Evolutionary conservation across 768 basidiomycete genomes (phyloP).

Genomic region (Pholiota conissans): DNA sequence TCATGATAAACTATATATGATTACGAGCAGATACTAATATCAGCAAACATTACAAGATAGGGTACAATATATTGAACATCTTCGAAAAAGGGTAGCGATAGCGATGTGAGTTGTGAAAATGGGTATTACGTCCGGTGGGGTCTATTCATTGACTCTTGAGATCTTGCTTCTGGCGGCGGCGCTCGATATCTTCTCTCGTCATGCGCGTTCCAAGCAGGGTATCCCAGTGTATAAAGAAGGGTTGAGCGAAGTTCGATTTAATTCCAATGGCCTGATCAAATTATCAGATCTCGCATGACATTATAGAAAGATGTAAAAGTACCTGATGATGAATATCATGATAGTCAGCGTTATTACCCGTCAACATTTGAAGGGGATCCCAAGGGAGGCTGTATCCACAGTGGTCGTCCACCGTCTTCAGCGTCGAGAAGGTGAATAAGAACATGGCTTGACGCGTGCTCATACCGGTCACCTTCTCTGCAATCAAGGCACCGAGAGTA

Average conservation of each 20-base stretch:
- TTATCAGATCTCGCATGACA: slow-evolving; percentile 1
- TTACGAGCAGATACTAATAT: not conserved
- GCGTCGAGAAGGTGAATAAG: slow-evolving; percentile 78
- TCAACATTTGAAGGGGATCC: slow-evolving; percentile 87
- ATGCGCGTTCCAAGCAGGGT: slow-evolving; percentile 78
- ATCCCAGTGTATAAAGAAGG: slow-evolving; percentile 97
- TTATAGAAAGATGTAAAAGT: slow-evolving; percentile 16
- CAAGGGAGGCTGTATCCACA: slow-evolving; percentile 89
- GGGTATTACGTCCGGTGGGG: not conserved
- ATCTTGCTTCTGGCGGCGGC: slow-evolving; percentile 38
- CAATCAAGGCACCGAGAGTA: slow-evolving; percentile 73
- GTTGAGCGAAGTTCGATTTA: slow-evolving; percentile 94
- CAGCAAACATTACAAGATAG: slow-evolving; percentile 3
- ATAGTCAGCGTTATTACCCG: slow-evolving; percentile 91
- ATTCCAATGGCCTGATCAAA: slow-evolving; percentile 67
- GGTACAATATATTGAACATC: slow-evolving; percentile 8
- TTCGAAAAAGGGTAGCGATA: not conserved
- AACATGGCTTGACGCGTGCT: slow-evolving; percentile 80
- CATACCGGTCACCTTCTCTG: slow-evolving; percentile 69
- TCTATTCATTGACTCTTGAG: slow-evolving; percentile 24
- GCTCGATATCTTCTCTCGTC: slow-evolving; percentile 67
- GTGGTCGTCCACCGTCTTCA: slow-evolving; percentile 96
- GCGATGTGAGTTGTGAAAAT: not conserved
- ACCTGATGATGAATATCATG: slow-evolving; percentile 99
- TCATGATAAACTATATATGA: no score